phyloP scores from a whole-genome alignment of 257 asterid species.

The Nemophila menziesii region DNA sequence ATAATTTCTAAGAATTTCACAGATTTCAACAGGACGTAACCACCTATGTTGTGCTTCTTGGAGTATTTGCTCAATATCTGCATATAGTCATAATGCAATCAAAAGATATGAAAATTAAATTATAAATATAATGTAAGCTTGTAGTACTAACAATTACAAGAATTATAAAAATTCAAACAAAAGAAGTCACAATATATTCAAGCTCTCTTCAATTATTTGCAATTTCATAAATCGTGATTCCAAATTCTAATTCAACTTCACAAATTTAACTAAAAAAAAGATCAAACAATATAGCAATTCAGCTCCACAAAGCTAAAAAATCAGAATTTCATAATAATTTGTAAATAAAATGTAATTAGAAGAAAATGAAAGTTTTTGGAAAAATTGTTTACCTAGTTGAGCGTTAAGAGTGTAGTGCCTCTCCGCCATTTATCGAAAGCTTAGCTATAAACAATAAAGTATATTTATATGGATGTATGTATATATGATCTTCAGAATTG shows the following conservation, averaged over 20 bases:
- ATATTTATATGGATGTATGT: too few relatives aligned
- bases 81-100: conserved; percentile 19
- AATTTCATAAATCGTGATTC: too few relatives aligned
- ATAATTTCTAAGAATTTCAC: conserved; percentile 67
- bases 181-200: too few relatives aligned
- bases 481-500: background rate
- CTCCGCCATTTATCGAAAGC: conserved; percentile 28
- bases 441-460: conserved; percentile 5
- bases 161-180: too few relatives aligned
- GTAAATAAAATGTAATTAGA: background rate
- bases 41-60: conserved; percentile 76
- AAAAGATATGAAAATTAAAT: background rate
- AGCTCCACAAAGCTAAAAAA: background rate
- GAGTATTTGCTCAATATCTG: conserved; percentile 83
- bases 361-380: background rate
- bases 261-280: background rate
- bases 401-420: conserved; percentile 44
- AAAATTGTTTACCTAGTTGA: conserved; percentile 31
- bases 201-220: too few relatives aligned
- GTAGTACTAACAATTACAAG: background rate
- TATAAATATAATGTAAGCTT: background rate
- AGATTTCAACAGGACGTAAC: conserved; percentile 92
- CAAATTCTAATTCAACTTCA: too few relatives aligned
- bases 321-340: background rate
- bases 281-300: too few relatives aligned